A percentile compares a stretch with the other conserved stretches of the same genome.
Conservation (phyloP, 2,329 filamentous ascomycete genomes). For the Furcasterigmium furcatum region DNA sequence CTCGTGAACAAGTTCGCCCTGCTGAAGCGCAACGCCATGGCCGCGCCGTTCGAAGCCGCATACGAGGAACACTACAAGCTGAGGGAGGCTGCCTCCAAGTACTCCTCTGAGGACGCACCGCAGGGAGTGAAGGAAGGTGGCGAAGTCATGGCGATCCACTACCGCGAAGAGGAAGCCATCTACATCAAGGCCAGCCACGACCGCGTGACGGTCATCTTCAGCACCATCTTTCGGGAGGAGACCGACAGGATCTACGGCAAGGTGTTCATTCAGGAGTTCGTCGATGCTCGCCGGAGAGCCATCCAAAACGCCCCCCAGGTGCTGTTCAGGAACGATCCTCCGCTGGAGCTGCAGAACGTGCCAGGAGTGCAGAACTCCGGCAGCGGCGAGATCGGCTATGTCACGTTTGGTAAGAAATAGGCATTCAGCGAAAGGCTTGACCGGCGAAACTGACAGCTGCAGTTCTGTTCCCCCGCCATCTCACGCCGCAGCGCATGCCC, state of each 20-base stretch:
- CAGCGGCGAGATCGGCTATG: slow-evolving; percentile 89
- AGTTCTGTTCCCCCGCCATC: slow-evolving; percentile 95
- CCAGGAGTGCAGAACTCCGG: slow-evolving; percentile 75
- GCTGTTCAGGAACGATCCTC: slow-evolving; percentile 90
- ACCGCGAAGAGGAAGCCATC: slow-evolving; percentile 97
- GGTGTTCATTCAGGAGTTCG: slow-evolving; percentile 98
- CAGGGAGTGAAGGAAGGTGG: slow-evolving; percentile 88
- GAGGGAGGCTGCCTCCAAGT: slow-evolving; percentile 85
- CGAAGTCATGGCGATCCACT: slow-evolving; percentile 93
- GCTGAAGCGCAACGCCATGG: slow-evolving; percentile 98
- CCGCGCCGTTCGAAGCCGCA: slow-evolving; percentile 94
- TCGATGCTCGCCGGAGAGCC: slow-evolving; percentile 88
- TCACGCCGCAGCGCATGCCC: slow-evolving; percentile 84
- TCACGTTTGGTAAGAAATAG: slow-evolving; percentile 81
- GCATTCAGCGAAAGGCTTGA: neutral
- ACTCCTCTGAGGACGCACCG: slow-evolving; percentile 89
- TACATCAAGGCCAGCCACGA: slow-evolving; percentile 98
- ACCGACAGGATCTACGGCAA: slow-evolving; percentile 97
- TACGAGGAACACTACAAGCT: slow-evolving; percentile 89
- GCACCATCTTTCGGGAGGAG: slow-evolving; percentile 95
- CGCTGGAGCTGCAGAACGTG: slow-evolving; percentile 83
- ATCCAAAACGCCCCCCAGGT: slow-evolving; percentile 99
- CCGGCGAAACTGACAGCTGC: slow-evolving; percentile 10
- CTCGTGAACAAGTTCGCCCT: slow-evolving; percentile 84
- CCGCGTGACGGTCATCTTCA: slow-evolving; percentile 98